A percentile compares a stretch with the other conserved stretches of the same genome.
These are phyloP conservation scores for Colletotrichum sublineola DNA, from an alignment of 2,329 filamentous ascomycete species.

Conservation along the genomic window DNA sequence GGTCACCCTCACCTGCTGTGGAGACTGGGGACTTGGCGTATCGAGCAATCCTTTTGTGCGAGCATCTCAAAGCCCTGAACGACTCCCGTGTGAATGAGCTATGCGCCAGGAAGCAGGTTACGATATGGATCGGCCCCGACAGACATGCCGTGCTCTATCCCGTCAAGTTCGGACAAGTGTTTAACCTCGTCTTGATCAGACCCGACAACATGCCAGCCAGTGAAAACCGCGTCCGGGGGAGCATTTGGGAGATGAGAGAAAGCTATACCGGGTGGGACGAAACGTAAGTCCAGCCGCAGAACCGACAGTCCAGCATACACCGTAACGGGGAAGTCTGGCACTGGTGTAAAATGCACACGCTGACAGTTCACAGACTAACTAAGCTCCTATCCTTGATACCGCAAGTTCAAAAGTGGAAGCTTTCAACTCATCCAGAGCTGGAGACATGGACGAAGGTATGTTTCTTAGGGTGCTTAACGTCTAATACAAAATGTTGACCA, in stretches of 20 bases:
- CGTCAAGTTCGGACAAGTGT: conserved; percentile 10
- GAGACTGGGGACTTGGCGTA: conserved; percentile 28
- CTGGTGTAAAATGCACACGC: not conserved
- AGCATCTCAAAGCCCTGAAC: conserved; percentile 16
- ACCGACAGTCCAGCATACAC: not conserved
- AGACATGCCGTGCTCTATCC: conserved; percentile 25
- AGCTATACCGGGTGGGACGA: conserved; percentile 31
- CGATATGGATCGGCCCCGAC: conserved; percentile 23
- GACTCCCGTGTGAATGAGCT: conserved; percentile 23
- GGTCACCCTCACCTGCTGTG: conserved; percentile 2
- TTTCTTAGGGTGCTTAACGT: not conserved
- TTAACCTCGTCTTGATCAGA: conserved; percentile 21
- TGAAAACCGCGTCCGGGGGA: not conserved
- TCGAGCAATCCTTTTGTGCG: not conserved
- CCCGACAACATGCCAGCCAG: conserved; percentile 2
- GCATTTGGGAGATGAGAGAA: conserved; percentile 29
- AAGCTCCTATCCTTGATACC: conserved; percentile 26
- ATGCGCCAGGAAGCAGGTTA: conserved; percentile 20
- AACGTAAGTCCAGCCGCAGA: not conserved
- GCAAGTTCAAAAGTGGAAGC: conserved; percentile 34
- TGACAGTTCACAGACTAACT: not conserved
- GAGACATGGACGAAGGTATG: conserved; percentile 30
- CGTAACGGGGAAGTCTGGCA: not conserved
- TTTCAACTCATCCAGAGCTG: conserved; percentile 24
- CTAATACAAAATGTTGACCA: not conserved